Evolutionary conservation across 352 stramenopile genomes (phyloP), one percentile per base, ranked within the genome.

Genomic region (Halophytophthora polymorphica): DNA sequence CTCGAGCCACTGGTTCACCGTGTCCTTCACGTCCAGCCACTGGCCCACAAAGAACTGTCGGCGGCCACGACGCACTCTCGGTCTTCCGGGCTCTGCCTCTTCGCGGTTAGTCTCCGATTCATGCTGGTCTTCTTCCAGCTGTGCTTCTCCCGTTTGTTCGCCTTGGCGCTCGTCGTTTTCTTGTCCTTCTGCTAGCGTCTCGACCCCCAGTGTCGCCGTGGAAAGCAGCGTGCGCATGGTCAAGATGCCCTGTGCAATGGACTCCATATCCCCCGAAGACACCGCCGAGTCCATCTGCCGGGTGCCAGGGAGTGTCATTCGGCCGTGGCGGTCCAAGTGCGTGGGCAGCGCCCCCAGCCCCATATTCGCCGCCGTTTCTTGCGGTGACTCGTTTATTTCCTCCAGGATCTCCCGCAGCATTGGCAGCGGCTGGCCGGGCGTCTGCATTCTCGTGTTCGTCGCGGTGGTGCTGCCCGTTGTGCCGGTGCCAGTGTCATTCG

Each of bases 1-100:
- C 77, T 99, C 96, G 1, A 99, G 70, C 96, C 96, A 99, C 54
- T 99, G 95, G 66, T 98, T 97, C 22, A 99, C 95, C 0, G 96
- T 99, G 66, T 99, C 96, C 50, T 96, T 89, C 22, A 96, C 93
- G 69, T 99, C 96, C 4, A 99, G 69, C 96, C 96, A 99, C 64
- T 99, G 96, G 0, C 96, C 96, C 18, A 95, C 71, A 56, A 87
- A 90, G 53, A 93, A 91, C 15, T 64, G 71, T 7, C 82, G 65
- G 1, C 58, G 67, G 2, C 71, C 63, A 29, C 81, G 72, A 1
- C 50, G 62, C 2, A 62, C 45, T 12, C 25, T 13, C 13, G n/a
- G 13, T 35, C 37, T 36, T 28, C n/a, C n/a, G n/a, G 31, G 40
- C 42, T 13, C 15, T 11, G 35, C 6, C 45, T 62, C 33, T 49